Evolutionary conservation across 108 stramenopile species (phyloP).

Genomic region (Cyclostephanos invisitatus): DNA sequence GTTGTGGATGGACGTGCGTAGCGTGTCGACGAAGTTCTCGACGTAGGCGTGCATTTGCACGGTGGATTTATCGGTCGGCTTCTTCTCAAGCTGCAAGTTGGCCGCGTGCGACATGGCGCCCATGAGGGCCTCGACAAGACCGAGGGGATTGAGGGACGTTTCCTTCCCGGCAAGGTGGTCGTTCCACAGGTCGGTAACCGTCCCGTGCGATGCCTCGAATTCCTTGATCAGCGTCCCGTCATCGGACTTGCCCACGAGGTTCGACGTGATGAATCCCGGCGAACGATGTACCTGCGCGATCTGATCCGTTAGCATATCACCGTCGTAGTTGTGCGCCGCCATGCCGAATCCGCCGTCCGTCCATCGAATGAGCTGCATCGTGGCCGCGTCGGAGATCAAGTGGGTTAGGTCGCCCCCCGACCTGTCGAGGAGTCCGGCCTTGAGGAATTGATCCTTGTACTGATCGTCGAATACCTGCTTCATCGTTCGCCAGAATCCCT

Average conservation of each 20-base stretch:
- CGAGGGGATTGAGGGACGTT: conserved; percentile 95
- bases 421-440: conserved; percentile 85
- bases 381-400: conserved; percentile 96
- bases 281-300: conserved; percentile 98
- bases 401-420: conserved; percentile 92
- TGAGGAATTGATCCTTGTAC: conserved; percentile 82
- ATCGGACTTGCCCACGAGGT: conserved; percentile 89
- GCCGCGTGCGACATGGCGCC: conserved; percentile 95
- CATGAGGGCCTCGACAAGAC: conserved; percentile 94
- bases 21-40: conserved; percentile 72
- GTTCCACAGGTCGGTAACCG: conserved; percentile 94
- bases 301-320: conserved; percentile 93
- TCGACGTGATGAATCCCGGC: conserved; percentile 97
- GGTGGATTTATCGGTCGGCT: conserved; percentile 58
- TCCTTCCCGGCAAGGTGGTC: conserved; percentile 95
- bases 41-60: conserved; percentile 58
- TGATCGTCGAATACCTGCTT: conserved; percentile 91
- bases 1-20: conserved; percentile 92
- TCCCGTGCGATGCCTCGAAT: conserved; percentile 97
- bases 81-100: conserved; percentile 68
- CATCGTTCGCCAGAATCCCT: conserved; percentile 95
- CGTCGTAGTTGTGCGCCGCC: conserved; percentile 98
- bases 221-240: conserved; percentile 93
- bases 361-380: conserved; percentile 98
- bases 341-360: conserved; percentile 97